Conservation (phyloP, 1,284 basidiomycete genomes). For the Ceratobasidium sp. region DNA sequence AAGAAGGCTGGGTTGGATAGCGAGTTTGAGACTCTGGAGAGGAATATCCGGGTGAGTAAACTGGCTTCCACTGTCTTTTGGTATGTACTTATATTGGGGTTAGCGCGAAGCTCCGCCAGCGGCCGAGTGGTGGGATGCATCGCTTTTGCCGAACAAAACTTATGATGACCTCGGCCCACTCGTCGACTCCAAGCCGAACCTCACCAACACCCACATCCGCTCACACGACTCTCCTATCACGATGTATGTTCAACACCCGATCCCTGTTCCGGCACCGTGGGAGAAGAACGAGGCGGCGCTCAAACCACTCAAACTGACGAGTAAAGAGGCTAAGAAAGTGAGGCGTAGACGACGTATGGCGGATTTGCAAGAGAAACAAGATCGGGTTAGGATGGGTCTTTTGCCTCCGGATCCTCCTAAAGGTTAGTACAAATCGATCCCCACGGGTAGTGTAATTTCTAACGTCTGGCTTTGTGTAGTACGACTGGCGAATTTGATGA, state of each 20-base stretch:
- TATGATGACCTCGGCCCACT: slow-evolving; percentile 77
- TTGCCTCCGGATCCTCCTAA: slow-evolving; percentile 96
- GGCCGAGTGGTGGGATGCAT: slow-evolving; percentile 97
- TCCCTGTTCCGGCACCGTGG: slow-evolving; percentile 91
- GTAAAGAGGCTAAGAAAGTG: slow-evolving; percentile 98
- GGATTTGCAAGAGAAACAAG: slow-evolving; percentile 94
- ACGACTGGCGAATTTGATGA: slow-evolving; percentile 96
- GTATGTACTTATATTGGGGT: slow-evolving; percentile 17
- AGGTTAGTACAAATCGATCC: slow-evolving; percentile 63
- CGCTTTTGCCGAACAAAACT: slow-evolving; percentile 81
- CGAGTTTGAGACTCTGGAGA: slow-evolving; percentile 91
- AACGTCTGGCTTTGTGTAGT: slow-evolving; percentile 66
- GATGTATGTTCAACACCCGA: slow-evolving; percentile 95
- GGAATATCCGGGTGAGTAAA: slow-evolving; percentile 78
- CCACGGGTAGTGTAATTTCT: slow-evolving; percentile 23
- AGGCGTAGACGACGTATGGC: slow-evolving; percentile 88
- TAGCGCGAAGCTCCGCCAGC: slow-evolving; percentile 88
- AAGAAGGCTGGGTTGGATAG: slow-evolving; percentile 93
- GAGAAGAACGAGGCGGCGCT: slow-evolving; percentile 84
- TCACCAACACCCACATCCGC: slow-evolving; percentile 72
- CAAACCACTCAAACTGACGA: slow-evolving; percentile 90
- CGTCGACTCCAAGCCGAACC: slow-evolving; percentile 59
- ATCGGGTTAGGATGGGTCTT: slow-evolving; percentile 95
- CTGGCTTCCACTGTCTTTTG: background rate
- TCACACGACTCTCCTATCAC: slow-evolving; percentile 83